These are phyloP conservation scores for Rhizopus sp. DNA, from an alignment of 371 early-diverging fungal genomes.

Conservation along the genomic window DNA sequence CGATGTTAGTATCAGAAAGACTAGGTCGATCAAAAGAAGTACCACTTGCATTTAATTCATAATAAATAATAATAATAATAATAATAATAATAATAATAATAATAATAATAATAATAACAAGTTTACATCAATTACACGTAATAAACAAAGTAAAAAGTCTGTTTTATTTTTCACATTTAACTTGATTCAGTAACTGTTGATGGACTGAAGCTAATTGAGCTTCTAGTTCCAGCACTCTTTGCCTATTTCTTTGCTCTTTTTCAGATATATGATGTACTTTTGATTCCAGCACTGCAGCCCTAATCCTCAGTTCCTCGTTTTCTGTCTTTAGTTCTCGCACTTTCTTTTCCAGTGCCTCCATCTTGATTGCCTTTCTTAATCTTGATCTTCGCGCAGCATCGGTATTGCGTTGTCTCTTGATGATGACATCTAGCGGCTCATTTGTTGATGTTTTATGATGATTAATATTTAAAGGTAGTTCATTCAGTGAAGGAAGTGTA, in stretches of 20 bases:
- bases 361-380: conserved; percentile 70
- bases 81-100: conserved; percentile 1
- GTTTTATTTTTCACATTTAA: no score
- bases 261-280: conserved; percentile 52
- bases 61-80: not conserved
- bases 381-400: conserved; percentile 91
- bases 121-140: no score
- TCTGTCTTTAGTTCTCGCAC: conserved; percentile 69
- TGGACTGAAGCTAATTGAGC: conserved; percentile 55
- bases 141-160: no score
- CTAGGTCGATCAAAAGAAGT: conserved; percentile 11
- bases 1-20: conserved; percentile 6
- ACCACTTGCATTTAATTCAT: no score
- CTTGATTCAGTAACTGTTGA: not conserved
- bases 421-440: conserved; percentile 31
- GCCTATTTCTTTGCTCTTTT: conserved; percentile 62
- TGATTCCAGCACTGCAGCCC: conserved; percentile 68
- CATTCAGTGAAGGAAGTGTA: conserved; percentile 11
- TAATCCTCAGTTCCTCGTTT: conserved; percentile 58
- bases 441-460: not conserved
- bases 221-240: conserved; percentile 66
- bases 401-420: conserved; percentile 82
- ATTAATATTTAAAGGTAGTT: not conserved
- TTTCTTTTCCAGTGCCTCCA: conserved; percentile 75
- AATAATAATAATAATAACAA: no score